Conservation (phyloP, 495 filamentous ascomycete species). For the Lasiosphaeria ovina region DNA sequence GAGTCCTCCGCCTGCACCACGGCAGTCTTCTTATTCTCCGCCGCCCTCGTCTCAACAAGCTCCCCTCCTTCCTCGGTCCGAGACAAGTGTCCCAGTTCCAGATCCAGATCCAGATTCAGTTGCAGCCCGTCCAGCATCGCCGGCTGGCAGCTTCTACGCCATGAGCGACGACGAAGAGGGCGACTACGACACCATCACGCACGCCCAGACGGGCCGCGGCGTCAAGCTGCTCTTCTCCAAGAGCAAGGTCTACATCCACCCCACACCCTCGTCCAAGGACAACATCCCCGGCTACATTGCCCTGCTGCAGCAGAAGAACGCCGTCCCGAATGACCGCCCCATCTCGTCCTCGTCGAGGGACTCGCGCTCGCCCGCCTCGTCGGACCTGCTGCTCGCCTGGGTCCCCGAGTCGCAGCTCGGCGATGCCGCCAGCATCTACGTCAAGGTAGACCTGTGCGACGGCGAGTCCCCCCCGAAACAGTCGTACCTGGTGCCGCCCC, state of each 20-base stretch:
- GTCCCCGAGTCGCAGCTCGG: conserved; percentile 87
- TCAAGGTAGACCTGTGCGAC: conserved; percentile 89
- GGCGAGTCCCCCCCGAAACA: conserved; percentile 76
- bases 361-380: conserved; percentile 40
- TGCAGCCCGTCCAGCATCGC: conserved; percentile 54
- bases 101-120: not conserved
- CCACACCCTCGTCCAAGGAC: conserved; percentile 87
- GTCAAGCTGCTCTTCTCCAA: conserved; percentile 97
- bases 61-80: too few species aligned
- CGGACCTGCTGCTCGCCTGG: conserved; percentile 88
- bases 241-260: conserved; percentile 99
- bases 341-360: conserved; percentile 53
- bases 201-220: conserved; percentile 72
- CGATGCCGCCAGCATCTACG: conserved; percentile 81
- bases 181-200: conserved; percentile 93
- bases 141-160: conserved; percentile 90
- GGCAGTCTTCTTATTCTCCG: conserved; percentile 2
- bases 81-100: not conserved
- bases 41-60: conserved; percentile 9
- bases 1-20: not conserved
- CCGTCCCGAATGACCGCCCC: conserved; percentile 36
- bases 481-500: conserved; percentile 86
- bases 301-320: conserved; percentile 83
- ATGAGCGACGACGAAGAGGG: conserved; percentile 94
- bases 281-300: conserved; percentile 97